phyloP scores from a whole-genome alignment of 148 eudicot species.

The Salicornia ramosissima region DNA sequence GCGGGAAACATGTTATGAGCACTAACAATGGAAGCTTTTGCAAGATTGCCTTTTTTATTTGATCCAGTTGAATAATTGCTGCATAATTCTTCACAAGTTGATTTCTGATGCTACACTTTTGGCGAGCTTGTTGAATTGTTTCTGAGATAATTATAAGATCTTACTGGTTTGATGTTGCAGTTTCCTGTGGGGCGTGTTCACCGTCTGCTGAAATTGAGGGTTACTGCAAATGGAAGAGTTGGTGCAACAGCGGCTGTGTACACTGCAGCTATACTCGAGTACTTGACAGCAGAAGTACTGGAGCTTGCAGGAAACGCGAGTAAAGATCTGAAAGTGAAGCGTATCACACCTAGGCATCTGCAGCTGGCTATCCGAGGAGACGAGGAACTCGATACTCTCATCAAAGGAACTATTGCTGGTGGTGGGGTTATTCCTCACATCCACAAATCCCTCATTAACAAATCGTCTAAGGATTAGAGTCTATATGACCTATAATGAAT shows the following conservation, averaged over 20 bases:
- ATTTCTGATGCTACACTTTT: neutral
- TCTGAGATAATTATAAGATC: no score
- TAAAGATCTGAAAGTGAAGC: slow-evolving; percentile 64
- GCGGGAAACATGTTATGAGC: no score
- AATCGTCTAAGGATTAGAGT: slow-evolving; percentile 54
- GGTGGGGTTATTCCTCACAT: slow-evolving; percentile 67
- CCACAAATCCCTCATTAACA: slow-evolving; percentile 69
- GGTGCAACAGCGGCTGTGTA: slow-evolving; percentile 71
- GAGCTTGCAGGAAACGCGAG: slow-evolving; percentile 65
- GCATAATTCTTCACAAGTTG: neutral
- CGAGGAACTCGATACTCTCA: slow-evolving; percentile 63
- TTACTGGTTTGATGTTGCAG: slow-evolving; percentile 25
- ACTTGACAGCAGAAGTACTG: slow-evolving; percentile 61
- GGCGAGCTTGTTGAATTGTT: no score
- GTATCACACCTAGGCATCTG: slow-evolving; percentile 61
- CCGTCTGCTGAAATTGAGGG: slow-evolving; percentile 49
- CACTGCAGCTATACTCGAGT: slow-evolving; percentile 61
- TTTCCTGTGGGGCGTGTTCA: slow-evolving; percentile 69
- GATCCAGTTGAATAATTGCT: no score
- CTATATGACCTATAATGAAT: no score
- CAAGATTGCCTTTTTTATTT: no score
- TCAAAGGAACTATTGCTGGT: slow-evolving; percentile 67
- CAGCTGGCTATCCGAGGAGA: slow-evolving; percentile 68
- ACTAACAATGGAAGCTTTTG: no score
- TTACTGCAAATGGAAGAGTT: slow-evolving; percentile 53